Conservation (phyloP, 2,329 filamentous ascomycete genomes). For the Curvularia sp. region DNA sequence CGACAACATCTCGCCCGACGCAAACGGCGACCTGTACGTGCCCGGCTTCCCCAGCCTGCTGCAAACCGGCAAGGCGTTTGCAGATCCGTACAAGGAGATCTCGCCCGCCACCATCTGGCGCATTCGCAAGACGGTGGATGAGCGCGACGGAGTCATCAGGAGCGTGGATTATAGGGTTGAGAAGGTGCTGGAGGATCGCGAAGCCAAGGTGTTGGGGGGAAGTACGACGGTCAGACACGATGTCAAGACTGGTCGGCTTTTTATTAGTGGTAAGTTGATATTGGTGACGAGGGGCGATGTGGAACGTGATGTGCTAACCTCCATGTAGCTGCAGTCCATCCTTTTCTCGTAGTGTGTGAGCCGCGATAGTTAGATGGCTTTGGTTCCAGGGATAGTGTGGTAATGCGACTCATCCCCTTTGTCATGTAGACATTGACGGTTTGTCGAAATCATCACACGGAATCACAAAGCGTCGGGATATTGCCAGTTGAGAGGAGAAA, state of each 20-base stretch:
- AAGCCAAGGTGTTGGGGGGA: slow-evolving; percentile 30
- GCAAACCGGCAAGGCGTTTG: slow-evolving; percentile 19
- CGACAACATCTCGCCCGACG: slow-evolving; percentile 39
- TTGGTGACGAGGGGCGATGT: background rate
- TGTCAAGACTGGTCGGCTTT: slow-evolving; percentile 35
- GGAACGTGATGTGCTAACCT: background rate
- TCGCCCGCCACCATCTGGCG: slow-evolving; percentile 32
- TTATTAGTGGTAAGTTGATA: slow-evolving; percentile 32
- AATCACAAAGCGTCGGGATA: background rate
- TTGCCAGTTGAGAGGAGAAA: slow-evolving; percentile 1
- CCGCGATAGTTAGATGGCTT: slow-evolving; percentile 1
- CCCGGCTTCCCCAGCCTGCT: slow-evolving; percentile 30
- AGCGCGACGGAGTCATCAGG: background rate
- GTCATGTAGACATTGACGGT: background rate
- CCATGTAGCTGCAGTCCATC: slow-evolving; percentile 15
- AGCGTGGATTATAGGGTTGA: slow-evolving; percentile 29
- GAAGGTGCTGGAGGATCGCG: slow-evolving; percentile 40
- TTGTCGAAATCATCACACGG: background rate
- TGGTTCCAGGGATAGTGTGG: background rate
- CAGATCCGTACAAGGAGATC: slow-evolving; percentile 24
- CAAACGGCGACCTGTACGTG: slow-evolving; percentile 37
- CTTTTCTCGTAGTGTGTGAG: slow-evolving; percentile 21
- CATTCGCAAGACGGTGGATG: slow-evolving; percentile 26
- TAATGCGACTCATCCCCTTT: background rate
- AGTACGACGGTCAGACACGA: slow-evolving; percentile 40